Evolutionary conservation across 192 early-diverging fungal genomes (phyloP).

Genomic region (Entophlyctis luteolus): DNA sequence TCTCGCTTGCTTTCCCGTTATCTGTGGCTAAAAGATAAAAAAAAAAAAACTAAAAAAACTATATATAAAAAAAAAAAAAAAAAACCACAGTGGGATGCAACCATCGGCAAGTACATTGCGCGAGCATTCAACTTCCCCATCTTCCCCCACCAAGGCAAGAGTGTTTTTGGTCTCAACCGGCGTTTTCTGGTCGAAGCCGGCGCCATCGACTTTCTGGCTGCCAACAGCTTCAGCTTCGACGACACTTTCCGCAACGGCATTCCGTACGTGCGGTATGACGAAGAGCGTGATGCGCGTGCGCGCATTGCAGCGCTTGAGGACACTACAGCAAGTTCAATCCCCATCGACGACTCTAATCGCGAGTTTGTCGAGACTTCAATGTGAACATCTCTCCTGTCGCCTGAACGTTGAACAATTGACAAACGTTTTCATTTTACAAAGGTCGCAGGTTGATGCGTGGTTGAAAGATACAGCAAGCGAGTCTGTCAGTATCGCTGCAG

Average conservation of each 20-base stretch:
- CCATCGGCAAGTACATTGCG: conserved; percentile 58
- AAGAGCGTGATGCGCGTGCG: conserved; percentile 48
- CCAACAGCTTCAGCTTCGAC: conserved; percentile 86
- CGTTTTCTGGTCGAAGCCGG: conserved; percentile 50
- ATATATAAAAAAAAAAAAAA: background rate
- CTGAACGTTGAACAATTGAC: background rate
- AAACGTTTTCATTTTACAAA: conserved; percentile 29
- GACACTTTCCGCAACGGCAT: conserved; percentile 78
- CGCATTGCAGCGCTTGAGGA: conserved; percentile 34
- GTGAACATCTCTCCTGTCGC: conserved; percentile 23
- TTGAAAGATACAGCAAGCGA: conserved; percentile 46
- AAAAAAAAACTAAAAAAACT: background rate
- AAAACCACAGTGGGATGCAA: background rate
- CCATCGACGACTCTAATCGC: conserved; percentile 50
- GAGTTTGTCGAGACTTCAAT: conserved; percentile 45
- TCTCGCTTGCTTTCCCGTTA: too few relatives aligned
- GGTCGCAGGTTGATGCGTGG: conserved; percentile 47
- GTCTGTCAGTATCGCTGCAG: conserved; percentile 44
- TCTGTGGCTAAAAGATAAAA: too few relatives aligned
- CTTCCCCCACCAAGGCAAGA: conserved; percentile 61
- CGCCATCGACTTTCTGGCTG: conserved; percentile 69
- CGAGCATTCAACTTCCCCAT: conserved; percentile 86
- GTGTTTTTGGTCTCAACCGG: conserved; percentile 47
- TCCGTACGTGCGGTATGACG: conserved; percentile 60
- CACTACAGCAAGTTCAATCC: background rate